These are phyloP conservation scores for Dovyalis caffra DNA, from an alignment of 345 rosid genomes.

Conservation along the genomic window DNA sequence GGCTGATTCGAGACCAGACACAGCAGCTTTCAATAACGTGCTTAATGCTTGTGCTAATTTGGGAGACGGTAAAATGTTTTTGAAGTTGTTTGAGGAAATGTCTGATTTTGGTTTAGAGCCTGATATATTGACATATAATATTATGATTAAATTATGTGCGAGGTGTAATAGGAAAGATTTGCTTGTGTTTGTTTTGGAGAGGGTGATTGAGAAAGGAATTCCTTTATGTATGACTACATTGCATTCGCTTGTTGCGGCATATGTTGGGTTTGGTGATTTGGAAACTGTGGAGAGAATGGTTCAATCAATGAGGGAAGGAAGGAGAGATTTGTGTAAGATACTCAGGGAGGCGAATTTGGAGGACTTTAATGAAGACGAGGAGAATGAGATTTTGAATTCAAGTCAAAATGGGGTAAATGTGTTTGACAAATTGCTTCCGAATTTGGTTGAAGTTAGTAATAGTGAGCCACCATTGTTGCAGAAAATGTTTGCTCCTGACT, in stretches of 20 bases:
- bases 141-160: conserved; percentile 85
- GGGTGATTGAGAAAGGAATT: conserved; percentile 51
- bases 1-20: conserved; percentile 67
- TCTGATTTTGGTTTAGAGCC: conserved; percentile 54
- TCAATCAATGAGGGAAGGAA: conserved; percentile 84
- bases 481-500: conserved; percentile 57
- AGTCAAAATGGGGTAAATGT: conserved; percentile 28
- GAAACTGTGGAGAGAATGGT: conserved; percentile 70
- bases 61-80: conserved; percentile 60
- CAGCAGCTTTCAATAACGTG: conserved; percentile 75
- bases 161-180: conserved; percentile 61
- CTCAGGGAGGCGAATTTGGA: conserved; percentile 53
- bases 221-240: conserved; percentile 71
- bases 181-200: conserved; percentile 77
- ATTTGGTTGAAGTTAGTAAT: conserved; percentile 34
- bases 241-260: conserved; percentile 86
- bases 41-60: conserved; percentile 83
- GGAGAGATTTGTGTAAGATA: conserved; percentile 81
- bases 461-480: conserved; percentile 64
- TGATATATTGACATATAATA: conserved; percentile 73
- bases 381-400: conserved; percentile 24
- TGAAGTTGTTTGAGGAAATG: conserved; percentile 72
- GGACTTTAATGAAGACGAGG: conserved; percentile 43
- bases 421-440: conserved; percentile 70
- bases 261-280: conserved; percentile 85